Evolutionary conservation across 1,284 basidiomycete species (phyloP), one percentile per base, ranked within the genome.

Genomic region (Psilocybe mexicana): DNA sequence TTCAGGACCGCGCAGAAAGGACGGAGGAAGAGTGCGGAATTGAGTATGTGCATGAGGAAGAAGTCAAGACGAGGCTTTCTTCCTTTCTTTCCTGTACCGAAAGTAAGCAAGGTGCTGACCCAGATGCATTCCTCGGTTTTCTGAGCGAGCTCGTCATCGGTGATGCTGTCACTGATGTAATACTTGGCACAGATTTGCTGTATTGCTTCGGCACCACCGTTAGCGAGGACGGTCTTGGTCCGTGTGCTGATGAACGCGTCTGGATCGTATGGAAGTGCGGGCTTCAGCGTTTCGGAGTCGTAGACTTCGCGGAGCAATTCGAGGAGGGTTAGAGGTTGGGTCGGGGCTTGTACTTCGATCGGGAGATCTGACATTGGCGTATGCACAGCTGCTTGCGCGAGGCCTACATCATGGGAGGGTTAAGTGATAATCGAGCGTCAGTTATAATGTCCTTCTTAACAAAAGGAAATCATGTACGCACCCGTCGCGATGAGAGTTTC

Each of bases 21-120:
- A 11, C 80, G 79, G 10, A 90, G 62, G 74, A 89, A 88, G 24
- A 88, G 66, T 5, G 84, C 79, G 11, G 82, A 82, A 3, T 84
- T 89, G 51, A 89, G 74, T 26, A 84, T 61, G 69, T 90, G 88
- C 86, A 88, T 86, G 62, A 90, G 71, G 80, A 88, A 87, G 74
- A 90, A 90, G 68, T 89, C 87, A 33, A 88, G 71, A 10, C 85
- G 76, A 1, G 80, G 77, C 58, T 78, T 76, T 46, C 78, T 72
- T 0, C 81, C 84, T 43, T 70, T 74, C 55, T 76, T 76, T 8
- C 84, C 78, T 0, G 83, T 82, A 0, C 77, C 82, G 35, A 78
- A 80, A 33, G 84, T 72, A 10, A 88, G 73, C 2, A 88, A 75
- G 1, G 83, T 81, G 6, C 74, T 72, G 8, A 76, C 64, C 73